Percentiles rank a stretch among this genome's conserved stretches.
Conservation (phyloP, 1,284 basidiomycete species). For the Ceratobasidium sp. region DNA sequence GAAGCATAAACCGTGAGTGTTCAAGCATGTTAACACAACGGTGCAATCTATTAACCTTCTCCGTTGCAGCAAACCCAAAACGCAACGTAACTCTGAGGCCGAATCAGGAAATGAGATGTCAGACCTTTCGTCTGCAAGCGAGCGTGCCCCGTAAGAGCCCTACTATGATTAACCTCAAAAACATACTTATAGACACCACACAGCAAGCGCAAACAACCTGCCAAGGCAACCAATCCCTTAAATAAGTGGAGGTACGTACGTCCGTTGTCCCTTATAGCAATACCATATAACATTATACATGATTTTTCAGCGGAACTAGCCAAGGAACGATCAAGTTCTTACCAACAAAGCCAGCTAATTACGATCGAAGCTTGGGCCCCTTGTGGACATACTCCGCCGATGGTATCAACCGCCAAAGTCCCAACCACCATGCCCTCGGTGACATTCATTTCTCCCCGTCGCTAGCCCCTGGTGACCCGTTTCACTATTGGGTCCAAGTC, state of each 20-base stretch:
- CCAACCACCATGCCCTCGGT: not conserved
- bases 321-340: not conserved
- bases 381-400: not conserved
- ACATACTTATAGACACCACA: too few species aligned
- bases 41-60: too few species aligned
- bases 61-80: too few species aligned
- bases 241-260: not conserved
- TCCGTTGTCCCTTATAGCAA: not conserved
- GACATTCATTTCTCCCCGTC: conserved; percentile 4
- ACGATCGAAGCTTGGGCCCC: not conserved
- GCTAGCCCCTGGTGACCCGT: not conserved
- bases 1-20: too few species aligned
- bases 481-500: conserved; percentile 2
- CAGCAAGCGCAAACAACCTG: too few species aligned
- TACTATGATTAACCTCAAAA: too few species aligned
- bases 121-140: too few species aligned
- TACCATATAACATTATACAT: too few species aligned
- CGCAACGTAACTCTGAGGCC: too few species aligned
- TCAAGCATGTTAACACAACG: too few species aligned
- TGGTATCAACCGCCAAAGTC: not conserved
- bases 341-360: not conserved
- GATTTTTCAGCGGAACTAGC: not conserved
- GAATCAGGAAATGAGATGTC: too few species aligned
- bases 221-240: not conserved
- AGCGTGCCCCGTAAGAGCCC: too few species aligned